Conservation (phyloP, 768 basidiomycete species). For the Gloeostereum incarnatum region DNA sequence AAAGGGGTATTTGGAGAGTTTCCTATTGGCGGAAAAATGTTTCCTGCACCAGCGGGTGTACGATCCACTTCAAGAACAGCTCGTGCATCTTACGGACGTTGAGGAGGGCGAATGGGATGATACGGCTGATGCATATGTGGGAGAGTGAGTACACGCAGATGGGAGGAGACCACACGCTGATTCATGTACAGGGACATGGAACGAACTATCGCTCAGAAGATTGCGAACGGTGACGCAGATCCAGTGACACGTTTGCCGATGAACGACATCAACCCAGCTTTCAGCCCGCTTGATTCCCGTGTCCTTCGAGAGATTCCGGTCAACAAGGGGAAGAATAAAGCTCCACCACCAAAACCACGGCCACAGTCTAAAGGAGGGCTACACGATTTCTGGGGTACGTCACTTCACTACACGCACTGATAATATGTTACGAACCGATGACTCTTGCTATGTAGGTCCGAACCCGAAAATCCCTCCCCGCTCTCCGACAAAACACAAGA, state of each 20-base stretch:
- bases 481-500: conserved; percentile 16
- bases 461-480: conserved; percentile 29
- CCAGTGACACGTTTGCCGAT: conserved; percentile 64
- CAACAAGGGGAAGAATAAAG: conserved; percentile 41
- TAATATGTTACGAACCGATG: not conserved
- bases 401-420: not conserved
- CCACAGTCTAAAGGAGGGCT: conserved; percentile 34
- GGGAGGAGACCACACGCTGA: not conserved
- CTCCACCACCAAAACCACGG: conserved; percentile 22
- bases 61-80: conserved; percentile 52
- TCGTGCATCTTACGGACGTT: conserved; percentile 67
- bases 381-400: conserved; percentile 58
- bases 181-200: conserved; percentile 47
- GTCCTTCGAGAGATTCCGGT: conserved; percentile 19
- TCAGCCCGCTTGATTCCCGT: conserved; percentile 32
- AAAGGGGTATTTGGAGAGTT: conserved; percentile 61
- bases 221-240: conserved; percentile 64
- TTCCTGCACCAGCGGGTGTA: conserved; percentile 93
- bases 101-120: conserved; percentile 43
- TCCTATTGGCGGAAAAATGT: conserved; percentile 79
- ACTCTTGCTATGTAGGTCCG: too few relatives aligned
- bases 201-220: conserved; percentile 46
- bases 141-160: conserved; percentile 36
- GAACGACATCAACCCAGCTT: conserved; percentile 69
- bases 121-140: conserved; percentile 63